A percentile compares a stretch with the other conserved stretches of the same genome.
These are phyloP conservation scores for Curvularia lunata DNA, from an alignment of 2,329 filamentous ascomycete species.

Conservation along the genomic window DNA sequence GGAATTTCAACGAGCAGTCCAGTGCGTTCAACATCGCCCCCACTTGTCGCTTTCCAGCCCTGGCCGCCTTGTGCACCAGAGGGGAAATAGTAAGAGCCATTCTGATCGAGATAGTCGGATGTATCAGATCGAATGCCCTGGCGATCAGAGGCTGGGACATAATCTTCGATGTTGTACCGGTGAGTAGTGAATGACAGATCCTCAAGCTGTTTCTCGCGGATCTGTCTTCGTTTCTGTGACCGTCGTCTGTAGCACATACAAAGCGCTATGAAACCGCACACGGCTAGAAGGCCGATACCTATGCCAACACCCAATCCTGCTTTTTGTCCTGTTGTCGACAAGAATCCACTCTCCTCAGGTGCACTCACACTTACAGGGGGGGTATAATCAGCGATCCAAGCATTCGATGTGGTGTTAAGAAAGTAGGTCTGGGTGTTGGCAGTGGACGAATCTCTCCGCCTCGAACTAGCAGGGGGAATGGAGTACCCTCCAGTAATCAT, in stretches of 20 bases:
- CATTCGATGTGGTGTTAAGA: slow-evolving; percentile 66
- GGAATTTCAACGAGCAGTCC: slow-evolving; percentile 56
- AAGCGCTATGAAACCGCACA: slow-evolving; percentile 51
- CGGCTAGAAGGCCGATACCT: slow-evolving; percentile 52
- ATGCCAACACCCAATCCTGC: slow-evolving; percentile 55
- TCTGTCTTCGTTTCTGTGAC: slow-evolving; percentile 48
- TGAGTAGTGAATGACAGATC: slow-evolving; percentile 60
- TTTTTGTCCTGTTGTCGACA: slow-evolving; percentile 55
- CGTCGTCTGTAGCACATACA: slow-evolving; percentile 57
- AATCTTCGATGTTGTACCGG: slow-evolving; percentile 51
- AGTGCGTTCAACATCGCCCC: slow-evolving; percentile 53
- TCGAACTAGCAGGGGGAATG: slow-evolving; percentile 52
- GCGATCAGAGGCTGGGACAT: slow-evolving; percentile 46
- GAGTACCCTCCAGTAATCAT: slow-evolving; percentile 66
- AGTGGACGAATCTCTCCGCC: slow-evolving; percentile 43
- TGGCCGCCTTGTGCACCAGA: slow-evolving; percentile 30
- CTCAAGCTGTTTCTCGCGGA: slow-evolving; percentile 62
- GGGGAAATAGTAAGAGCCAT: slow-evolving; percentile 39
- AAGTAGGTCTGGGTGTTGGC: slow-evolving; percentile 60
- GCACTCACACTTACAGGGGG: slow-evolving; percentile 49
- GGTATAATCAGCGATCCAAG: slow-evolving; percentile 64
- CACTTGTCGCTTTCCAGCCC: slow-evolving; percentile 41
- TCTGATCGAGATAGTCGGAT: slow-evolving; percentile 41
- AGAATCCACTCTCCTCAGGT: slow-evolving; percentile 36
- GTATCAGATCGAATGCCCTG: slow-evolving; percentile 50